A percentile compares a stretch with the other conserved stretches of the same genome.
Conservation (phyloP, 1,284 basidiomycete genomes). For the Papiliotrema nemorosa region DNA sequence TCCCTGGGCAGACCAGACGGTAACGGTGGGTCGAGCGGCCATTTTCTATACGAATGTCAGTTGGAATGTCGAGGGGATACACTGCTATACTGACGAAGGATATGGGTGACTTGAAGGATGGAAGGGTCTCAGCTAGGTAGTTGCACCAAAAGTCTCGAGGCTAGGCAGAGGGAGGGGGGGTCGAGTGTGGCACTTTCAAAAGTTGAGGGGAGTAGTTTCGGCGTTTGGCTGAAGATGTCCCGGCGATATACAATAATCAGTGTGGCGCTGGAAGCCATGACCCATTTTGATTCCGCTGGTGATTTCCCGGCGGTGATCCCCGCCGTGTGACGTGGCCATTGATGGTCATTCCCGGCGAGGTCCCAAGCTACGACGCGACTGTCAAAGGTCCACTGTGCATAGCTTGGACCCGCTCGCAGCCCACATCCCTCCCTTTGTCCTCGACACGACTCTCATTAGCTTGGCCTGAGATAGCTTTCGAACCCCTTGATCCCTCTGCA, state of each 20-base stretch:
- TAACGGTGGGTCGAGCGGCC: conserved; percentile 87
- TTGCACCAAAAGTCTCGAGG: neutral
- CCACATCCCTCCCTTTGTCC: no score
- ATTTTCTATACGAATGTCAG: conserved; percentile 53
- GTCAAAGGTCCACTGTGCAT: no score
- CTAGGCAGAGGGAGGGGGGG: neutral
- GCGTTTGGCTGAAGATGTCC: neutral
- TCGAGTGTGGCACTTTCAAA: neutral
- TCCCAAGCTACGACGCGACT: no score
- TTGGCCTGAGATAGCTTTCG: no score
- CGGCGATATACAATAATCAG: neutral
- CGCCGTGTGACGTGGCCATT: neutral
- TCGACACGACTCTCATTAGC: no score
- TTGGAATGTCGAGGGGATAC: neutral
- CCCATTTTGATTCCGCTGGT: no score
- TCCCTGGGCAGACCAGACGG: conserved; percentile 71
- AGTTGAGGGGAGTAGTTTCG: neutral
- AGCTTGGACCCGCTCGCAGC: no score
- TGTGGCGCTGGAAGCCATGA: neutral
- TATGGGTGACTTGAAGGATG: conserved; percentile 14
- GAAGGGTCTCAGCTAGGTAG: neutral
- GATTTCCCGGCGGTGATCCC: neutral
- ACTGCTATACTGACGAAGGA: neutral
- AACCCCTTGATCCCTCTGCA: no score
- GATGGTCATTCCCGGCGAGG: no score